Evolutionary conservation across 345 rosid species (phyloP).

Genomic region (Acer negundo): DNA sequence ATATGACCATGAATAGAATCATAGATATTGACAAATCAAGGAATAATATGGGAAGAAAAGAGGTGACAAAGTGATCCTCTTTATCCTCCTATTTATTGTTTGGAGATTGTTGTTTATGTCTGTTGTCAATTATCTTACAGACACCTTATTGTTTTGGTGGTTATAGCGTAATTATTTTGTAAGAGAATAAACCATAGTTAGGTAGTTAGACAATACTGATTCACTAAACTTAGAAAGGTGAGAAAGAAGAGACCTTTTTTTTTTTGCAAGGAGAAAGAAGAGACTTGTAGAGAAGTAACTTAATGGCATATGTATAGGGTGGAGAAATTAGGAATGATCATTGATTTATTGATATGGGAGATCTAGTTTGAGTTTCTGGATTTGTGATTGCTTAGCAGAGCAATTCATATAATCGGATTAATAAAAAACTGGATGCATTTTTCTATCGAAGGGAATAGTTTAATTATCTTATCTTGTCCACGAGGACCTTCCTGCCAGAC

Average conservation of each 20-base stretch:
- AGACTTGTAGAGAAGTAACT: background rate
- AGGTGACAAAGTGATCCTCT: background rate
- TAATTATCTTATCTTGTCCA: background rate
- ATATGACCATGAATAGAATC: constrained; percentile 2
- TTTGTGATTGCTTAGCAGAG: background rate
- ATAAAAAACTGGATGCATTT: background rate
- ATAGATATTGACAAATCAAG: background rate
- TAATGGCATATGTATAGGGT: background rate
- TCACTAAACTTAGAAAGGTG: background rate
- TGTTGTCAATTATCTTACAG: background rate
- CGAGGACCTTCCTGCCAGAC: background rate
- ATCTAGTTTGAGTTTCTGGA: background rate
- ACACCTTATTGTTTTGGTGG: background rate
- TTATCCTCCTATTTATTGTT: background rate
- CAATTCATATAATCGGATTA: background rate
- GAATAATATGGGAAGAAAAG: background rate
- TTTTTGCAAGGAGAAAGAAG: background rate
- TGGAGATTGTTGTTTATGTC: background rate
- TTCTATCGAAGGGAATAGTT: background rate
- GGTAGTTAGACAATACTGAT: background rate
- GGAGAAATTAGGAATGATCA: background rate
- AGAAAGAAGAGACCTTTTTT: background rate
- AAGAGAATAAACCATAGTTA: background rate
- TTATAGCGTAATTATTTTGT: too few relatives aligned
- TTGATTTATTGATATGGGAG: background rate